Evolutionary conservation across 2,329 filamentous ascomycete genomes (phyloP).

Genomic region (Xylaria sp.): DNA sequence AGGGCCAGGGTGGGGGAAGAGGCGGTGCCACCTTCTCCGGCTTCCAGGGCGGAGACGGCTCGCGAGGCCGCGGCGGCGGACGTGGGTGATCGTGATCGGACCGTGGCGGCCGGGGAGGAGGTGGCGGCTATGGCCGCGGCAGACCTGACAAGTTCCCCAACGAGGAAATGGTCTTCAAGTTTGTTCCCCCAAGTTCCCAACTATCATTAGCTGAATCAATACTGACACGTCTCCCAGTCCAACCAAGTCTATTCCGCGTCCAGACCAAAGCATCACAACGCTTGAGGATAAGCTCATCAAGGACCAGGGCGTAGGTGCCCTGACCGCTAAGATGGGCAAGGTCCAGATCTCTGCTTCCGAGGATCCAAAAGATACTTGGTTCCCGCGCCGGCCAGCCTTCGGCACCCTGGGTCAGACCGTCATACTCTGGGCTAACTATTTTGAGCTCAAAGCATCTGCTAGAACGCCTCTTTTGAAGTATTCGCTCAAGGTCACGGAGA

Average conservation of each 20-base stretch:
- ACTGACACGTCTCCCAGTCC: conserved; percentile 26
- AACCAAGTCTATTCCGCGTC: conserved; percentile 25
- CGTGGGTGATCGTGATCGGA: conserved; percentile 19
- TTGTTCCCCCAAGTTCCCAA: conserved; percentile 16
- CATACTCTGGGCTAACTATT: conserved; percentile 62
- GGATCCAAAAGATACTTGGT: conserved; percentile 27
- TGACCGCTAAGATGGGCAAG: conserved; percentile 47
- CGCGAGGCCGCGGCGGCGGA: conserved; percentile 14
- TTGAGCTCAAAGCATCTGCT: conserved; percentile 49
- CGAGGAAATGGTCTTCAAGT: conserved; percentile 42
- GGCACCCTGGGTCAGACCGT: conserved; percentile 51
- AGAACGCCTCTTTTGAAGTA: conserved; percentile 51
- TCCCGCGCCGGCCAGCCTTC: conserved; percentile 57
- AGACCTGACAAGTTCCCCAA: conserved; percentile 34
- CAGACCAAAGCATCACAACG: conserved; percentile 41
- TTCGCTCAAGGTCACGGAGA: conserved; percentile 45
- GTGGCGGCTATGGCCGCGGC: conserved; percentile 25
- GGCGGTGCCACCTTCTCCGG: conserved; percentile 28
- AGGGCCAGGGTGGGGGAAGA: conserved; percentile 31
- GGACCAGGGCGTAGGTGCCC: conserved; percentile 35
- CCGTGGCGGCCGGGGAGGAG: conserved; percentile 32
- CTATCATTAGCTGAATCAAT: neutral
- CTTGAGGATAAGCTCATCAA: conserved; percentile 52
- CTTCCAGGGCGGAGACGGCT: conserved; percentile 19
- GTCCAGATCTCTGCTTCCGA: conserved; percentile 37